Evolutionary conservation across 2,329 filamentous ascomycete genomes (phyloP), one percentile per base, ranked within the genome.

Genomic region (Nothophaeocryptopus gaeumannii): DNA sequence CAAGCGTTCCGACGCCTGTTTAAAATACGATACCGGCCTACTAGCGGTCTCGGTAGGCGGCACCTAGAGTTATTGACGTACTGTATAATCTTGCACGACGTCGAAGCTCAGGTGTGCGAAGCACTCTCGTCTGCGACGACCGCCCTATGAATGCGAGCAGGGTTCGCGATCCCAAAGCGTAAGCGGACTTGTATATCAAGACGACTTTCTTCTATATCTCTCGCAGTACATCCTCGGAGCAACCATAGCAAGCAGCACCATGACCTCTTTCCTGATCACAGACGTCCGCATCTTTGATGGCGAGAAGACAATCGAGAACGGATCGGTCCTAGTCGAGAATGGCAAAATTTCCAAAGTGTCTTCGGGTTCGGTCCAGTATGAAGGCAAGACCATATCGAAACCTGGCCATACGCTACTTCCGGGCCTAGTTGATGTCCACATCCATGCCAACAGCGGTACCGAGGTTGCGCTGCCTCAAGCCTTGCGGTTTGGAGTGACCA

Each of bases 371-470:
- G 58, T 62, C 37, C 29, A 53, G 5, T 62, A 46, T 45, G 15
- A 51, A 29, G 60, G 61, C 13, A 44, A 60, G 2, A 65, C 65
- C 4, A 66, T 74, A 48, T 73, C 73, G 3, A 74, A 70, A 46
- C 72, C 74, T 2, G 70, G 69, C 7, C 71, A 76, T 51, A 78
- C 76, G 0, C 52, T 78, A 1, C 63, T 79, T 1, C 76, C 76
- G 1, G 77, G 77, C 1, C 60, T 79, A 5, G 78, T 79, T 29
- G 77, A 79, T 54, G 70, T 67, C 36, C 77, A 78, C 53, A 72
- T 78, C 26, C 77, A 79, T 50, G 70, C 70, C 34, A 63, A 74
- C 54, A 67, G 65, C 44, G 74, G 66, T 1, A 68, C 72, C 35
- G 62, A 66, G 0, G 50, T 66, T 8, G 71, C 71, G 0, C 58